Percentiles rank a stretch among this genome's conserved stretches.
Evolutionary conservation across 495 filamentous ascomycete genomes (phyloP).

Genomic region (Stereocaulon alpinum): DNA sequence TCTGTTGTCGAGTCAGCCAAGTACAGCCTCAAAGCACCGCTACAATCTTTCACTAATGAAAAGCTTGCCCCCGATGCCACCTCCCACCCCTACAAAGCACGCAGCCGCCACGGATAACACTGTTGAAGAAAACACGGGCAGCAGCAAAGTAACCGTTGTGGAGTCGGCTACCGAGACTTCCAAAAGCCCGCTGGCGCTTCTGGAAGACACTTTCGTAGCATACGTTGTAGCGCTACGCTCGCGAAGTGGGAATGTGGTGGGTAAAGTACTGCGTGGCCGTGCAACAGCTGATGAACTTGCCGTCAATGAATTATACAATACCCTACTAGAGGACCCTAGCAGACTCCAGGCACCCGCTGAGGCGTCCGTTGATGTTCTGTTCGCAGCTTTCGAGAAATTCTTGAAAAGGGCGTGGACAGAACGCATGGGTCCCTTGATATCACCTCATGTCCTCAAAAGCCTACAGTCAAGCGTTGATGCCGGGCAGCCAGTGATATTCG

Average conservation of each 20-base stretch:
- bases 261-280: slow-evolving; percentile 58
- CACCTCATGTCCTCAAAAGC: slow-evolving; percentile 48
- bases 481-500: slow-evolving; percentile 49
- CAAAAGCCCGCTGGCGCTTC: slow-evolving; percentile 36
- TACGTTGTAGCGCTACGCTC: slow-evolving; percentile 73
- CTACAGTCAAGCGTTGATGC: slow-evolving; percentile 56
- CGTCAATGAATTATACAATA: slow-evolving; percentile 88
- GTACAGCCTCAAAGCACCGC: slow-evolving; percentile 19
- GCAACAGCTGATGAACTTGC: slow-evolving; percentile 62
- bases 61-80: slow-evolving; percentile 28
- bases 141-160: slow-evolving; percentile 29
- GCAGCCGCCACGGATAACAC: slow-evolving; percentile 31
- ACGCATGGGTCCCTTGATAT: slow-evolving; percentile 75
- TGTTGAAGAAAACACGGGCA: slow-evolving; percentile 22
- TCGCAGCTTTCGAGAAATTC: slow-evolving; percentile 91
- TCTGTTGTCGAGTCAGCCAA: slow-evolving; percentile 44
- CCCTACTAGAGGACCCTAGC: slow-evolving; percentile 67
- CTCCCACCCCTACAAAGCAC: slow-evolving; percentile 27
- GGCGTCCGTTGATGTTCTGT: slow-evolving; percentile 75
- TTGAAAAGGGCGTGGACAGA: slow-evolving; percentile 79
- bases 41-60: slow-evolving; percentile 15
- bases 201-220: slow-evolving; percentile 79
- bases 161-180: background rate
- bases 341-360: slow-evolving; percentile 65
- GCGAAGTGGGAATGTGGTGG: slow-evolving; percentile 77